A percentile compares a stretch with the other conserved stretches of the same genome.
Evolutionary conservation across 2,329 filamentous ascomycete species (phyloP).

Genomic region (Blastomyces parvus): DNA sequence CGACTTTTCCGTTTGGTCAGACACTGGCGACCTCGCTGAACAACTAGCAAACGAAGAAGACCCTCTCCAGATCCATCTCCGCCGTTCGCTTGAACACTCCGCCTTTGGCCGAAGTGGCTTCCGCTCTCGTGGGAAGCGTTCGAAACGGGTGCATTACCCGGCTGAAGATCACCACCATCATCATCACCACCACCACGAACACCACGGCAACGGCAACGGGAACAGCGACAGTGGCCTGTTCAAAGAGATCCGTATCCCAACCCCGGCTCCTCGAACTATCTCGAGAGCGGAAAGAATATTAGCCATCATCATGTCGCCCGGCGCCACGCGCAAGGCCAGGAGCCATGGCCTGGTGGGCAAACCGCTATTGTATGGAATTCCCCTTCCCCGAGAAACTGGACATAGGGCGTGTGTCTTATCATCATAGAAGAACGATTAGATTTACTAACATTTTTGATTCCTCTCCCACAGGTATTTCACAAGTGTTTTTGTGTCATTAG

Average conservation of each 20-base stretch:
- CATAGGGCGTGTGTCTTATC: not conserved
- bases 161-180: constrained; percentile 31
- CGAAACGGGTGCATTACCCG: constrained; percentile 63
- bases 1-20: constrained; percentile 77
- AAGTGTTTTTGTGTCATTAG: constrained; percentile 61
- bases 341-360: constrained; percentile 93
- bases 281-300: constrained; percentile 60
- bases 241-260: constrained; percentile 61
- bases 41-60: constrained; percentile 77
- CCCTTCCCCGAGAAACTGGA: not conserved
- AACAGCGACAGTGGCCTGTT: constrained; percentile 16
- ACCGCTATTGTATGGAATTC: constrained; percentile 64
- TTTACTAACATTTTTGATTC: not conserved
- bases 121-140: constrained; percentile 33
- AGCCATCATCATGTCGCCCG: constrained; percentile 74
- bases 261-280: constrained; percentile 53
- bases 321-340: constrained; percentile 56
- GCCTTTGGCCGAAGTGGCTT: constrained; percentile 37
- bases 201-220: not conserved
- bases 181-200: not conserved
- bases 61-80: constrained; percentile 62
- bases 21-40: constrained; percentile 90
- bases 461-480: constrained; percentile 64
- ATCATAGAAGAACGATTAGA: not conserved
- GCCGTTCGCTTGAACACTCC: constrained; percentile 55